Conservation (phyloP, 2,329 filamentous ascomycete genomes). For the Penicillium sp. region DNA sequence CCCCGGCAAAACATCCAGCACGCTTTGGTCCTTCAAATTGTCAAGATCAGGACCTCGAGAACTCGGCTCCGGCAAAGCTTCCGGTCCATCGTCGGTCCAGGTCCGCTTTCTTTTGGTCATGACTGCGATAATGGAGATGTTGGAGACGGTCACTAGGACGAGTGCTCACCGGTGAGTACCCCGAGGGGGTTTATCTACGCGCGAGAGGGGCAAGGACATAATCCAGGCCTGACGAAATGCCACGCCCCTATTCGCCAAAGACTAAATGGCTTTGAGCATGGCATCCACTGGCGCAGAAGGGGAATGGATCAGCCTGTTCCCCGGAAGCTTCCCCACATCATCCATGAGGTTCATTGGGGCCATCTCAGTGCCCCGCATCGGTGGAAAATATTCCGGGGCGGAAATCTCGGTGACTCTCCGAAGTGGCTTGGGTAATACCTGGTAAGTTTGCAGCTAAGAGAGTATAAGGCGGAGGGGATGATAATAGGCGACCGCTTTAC, state of each 20-base stretch:
- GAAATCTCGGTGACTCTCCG: constrained; percentile 25
- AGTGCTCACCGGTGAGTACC: constrained; percentile 16
- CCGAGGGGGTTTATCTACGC: constrained; percentile 25
- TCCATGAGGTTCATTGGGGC: constrained; percentile 15
- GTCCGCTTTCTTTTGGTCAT: constrained; percentile 26
- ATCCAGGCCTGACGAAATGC: constrained; percentile 16
- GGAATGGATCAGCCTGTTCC: constrained; percentile 16
- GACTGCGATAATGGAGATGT: not conserved
- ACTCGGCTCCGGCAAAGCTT: constrained; percentile 21
- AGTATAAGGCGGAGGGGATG: not conserved
- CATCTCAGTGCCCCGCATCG: constrained; percentile 17
- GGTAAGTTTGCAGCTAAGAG: not conserved
- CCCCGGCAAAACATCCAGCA: constrained; percentile 34
- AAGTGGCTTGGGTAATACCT: constrained; percentile 13
- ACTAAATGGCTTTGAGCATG: constrained; percentile 9
- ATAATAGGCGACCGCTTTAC: not conserved
- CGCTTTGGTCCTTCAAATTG: constrained; percentile 13
- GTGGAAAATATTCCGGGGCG: constrained; percentile 27
- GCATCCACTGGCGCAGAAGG: constrained; percentile 5
- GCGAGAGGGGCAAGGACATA: constrained; percentile 14
- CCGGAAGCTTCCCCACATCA: constrained; percentile 19
- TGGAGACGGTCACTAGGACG: not conserved
- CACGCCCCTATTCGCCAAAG: constrained; percentile 12
- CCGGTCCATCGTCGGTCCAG: constrained; percentile 24
- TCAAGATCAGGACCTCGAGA: constrained; percentile 1